Percentiles rank a stretch among this genome's conserved stretches.
Evolutionary conservation across 257 asterid species (phyloP).

Genomic region (Nicotiana sylvestris): DNA sequence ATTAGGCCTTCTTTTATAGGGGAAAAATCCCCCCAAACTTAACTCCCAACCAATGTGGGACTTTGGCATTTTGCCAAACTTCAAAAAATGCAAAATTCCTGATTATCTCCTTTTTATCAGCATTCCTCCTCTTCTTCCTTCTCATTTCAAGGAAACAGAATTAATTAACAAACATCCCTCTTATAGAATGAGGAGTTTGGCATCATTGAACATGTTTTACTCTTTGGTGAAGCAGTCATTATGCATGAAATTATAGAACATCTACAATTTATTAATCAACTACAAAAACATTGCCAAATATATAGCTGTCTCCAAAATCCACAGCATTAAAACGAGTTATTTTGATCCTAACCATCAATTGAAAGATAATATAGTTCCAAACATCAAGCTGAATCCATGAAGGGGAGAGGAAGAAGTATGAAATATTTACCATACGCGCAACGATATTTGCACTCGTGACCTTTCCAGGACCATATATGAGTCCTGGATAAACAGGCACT

Average conservation of each 20-base stretch:
- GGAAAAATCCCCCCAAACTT: too few species aligned
- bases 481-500: slow-evolving; percentile 87
- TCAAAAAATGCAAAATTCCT: background rate
- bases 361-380: too few species aligned
- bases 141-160: background rate
- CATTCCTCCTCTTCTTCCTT: background rate
- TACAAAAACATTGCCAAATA: background rate
- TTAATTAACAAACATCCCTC: background rate
- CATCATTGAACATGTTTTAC: background rate
- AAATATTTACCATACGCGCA: slow-evolving; percentile 57
- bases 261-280: background rate
- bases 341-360: too few species aligned
- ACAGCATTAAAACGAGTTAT: background rate
- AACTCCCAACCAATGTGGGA: too few species aligned
- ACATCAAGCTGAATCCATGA: background rate
- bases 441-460: slow-evolving; percentile 69
- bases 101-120: background rate
- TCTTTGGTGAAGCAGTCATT: background rate
- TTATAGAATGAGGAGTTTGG: background rate
- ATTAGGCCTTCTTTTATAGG: too few species aligned
- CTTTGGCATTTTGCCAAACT: too few species aligned
- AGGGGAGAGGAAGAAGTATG: background rate
- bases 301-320: background rate
- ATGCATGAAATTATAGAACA: background rate
- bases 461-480: slow-evolving; percentile 88